Evolutionary conservation across 305 asterid genomes (phyloP), one percentile per base, ranked within the genome.

Genomic region (Rubia occidens): DNA sequence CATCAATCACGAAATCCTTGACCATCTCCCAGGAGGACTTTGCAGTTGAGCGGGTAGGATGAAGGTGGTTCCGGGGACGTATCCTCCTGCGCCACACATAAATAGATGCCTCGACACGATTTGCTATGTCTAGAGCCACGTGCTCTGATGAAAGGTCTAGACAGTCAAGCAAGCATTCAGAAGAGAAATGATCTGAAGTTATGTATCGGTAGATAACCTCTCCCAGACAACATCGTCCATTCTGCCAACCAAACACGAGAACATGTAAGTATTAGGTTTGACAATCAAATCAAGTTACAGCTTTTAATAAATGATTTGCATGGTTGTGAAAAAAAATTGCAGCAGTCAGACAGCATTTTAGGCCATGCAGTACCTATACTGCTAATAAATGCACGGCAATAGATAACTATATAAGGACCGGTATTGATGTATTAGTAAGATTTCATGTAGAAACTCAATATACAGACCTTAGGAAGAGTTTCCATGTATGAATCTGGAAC

Each of bases 11-110:
- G 21, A 89, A 85, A 75, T 89, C 94, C 77, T 77, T 87, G 11
- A 93, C 95, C 43, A 90, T 88, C 66, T 76, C 97, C 98, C 98
- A 93, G 13, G 98, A 90, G 14, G 96, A 83, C 78, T 85, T 90
- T 64, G 87, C 54, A 21, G 84, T 70, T 1, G 86, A 82, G 72
- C 82, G 86, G 75, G 59, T 82, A 15, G 81, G 80, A 74, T 82
- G 80, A 74, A 81, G 40, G 14, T 84, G 81, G 29, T 86, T 80
- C 77, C 82, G 85, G n/a, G 83, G 67, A 51, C 80, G 87, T 49
- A 76, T 81, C 56, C 87, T 79, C 80, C 85, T 82, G 29, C 85
- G 86, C 95, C 97, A 90, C 45, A 90, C 81, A 20, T 85, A 80
- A 42, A 85, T 85, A 7, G 98, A 84, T 73, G 95, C 90, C 86